A percentile compares a stretch with the other conserved stretches of the same genome.
Conservation (phyloP, 2,329 filamentous ascomycete genomes). For the Neoscytalidium dimidiatum region DNA sequence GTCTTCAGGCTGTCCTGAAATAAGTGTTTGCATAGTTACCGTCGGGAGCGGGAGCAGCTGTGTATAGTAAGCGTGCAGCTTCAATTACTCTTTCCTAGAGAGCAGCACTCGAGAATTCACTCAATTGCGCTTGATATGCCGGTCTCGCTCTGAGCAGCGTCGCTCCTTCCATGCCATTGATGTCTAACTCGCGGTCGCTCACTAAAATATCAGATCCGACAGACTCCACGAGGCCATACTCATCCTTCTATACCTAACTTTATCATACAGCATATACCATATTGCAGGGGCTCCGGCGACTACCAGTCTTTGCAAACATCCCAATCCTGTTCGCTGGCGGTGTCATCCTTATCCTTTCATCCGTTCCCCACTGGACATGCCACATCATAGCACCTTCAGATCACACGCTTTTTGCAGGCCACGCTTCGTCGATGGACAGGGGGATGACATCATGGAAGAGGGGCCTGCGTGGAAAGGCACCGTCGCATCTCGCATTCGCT, state of each 20-base stretch:
- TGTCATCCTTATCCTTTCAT: not conserved
- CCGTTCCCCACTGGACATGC: not conserved
- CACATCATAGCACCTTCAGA: not conserved
- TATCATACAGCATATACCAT: not conserved
- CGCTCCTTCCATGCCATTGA: constrained; percentile 1
- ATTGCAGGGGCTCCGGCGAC: not conserved
- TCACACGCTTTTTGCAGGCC: not conserved
- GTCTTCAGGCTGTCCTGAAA: constrained; percentile 77
- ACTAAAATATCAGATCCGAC: not conserved
- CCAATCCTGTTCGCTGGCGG: not conserved
- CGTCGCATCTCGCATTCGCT: constrained; percentile 18
- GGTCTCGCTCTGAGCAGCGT: not conserved
- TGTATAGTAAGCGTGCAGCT: constrained; percentile 37
- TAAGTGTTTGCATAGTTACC: constrained; percentile 57
- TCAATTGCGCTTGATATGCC: not conserved
- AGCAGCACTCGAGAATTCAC: constrained; percentile 7
- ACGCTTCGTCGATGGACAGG: constrained; percentile 13
- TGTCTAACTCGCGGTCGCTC: not conserved
- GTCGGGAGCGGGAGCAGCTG: constrained; percentile 29
- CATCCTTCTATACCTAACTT: not conserved
- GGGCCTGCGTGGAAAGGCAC: constrained; percentile 1
- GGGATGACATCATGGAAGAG: not conserved
- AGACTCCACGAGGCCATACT: not conserved
- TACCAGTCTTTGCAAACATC: not conserved
- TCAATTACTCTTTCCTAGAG: constrained; percentile 25